Base-by-base conservation (phyloP, 805 yeast species). In the Yarrowia deformans region DNA sequence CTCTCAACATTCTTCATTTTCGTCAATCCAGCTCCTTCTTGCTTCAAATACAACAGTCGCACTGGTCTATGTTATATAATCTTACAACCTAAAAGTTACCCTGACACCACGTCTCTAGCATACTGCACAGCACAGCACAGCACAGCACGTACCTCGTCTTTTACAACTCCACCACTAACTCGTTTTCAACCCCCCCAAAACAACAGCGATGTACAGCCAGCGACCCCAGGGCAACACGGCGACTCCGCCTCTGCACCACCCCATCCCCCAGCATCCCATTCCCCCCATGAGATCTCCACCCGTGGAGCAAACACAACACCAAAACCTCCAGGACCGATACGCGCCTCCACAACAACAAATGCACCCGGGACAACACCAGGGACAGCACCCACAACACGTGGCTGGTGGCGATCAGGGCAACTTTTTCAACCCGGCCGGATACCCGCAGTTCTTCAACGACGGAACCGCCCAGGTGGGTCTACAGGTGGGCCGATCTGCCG, bases 401-500 rank as follows among this genome's bases (percentile, higher is more conserved):
- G 69, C 70, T 76, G 18, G 56, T 79, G 74, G 70, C 77, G 73
- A 37, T 69, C 73, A 13, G 79, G 72, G 70, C 78, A 71, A 52
- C 75, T 69, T 54, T 69, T 46, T 12, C 69, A 66, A 18, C 71
- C 35, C 71, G 42, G 72, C 69, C 74, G 74, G 71, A 78, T 70
- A 70, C 54, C 69, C 72, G 45, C 70, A 72, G 81, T 82, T 91
- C 72, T 84, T 92, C 77, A 86, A 84, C 72, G 97, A 91, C 76
- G 93, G 97, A 42, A 84, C 91, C 16, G 87, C 97, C 0, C 86
- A 90, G 69, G 84, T 93, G 83, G 97, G 97, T 1, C 85, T 93
- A 34, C 97, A 92, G 75, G 86, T 93, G 71, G 97, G 97, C 43
- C 90, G 91, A 74, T 85, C 86, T 67, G 97, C 98, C 0, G 85